A percentile compares a stretch with the other conserved stretches of the same genome.
Evolutionary conservation across 495 filamentous ascomycete genomes (phyloP).

Genomic region (Aspergillus diversus): DNA sequence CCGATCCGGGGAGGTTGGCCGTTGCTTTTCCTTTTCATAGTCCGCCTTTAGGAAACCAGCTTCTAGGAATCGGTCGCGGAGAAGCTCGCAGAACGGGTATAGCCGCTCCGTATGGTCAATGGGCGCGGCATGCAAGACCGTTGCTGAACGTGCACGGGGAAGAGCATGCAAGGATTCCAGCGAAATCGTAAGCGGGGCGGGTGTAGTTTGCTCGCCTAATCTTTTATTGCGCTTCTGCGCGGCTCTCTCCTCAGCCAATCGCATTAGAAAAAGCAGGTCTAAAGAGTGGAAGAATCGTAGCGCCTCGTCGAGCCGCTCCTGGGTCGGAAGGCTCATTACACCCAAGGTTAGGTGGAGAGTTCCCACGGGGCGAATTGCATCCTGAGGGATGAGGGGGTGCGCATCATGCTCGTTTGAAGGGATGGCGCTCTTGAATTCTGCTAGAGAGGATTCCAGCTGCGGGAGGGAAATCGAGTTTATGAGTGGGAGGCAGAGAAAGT

Average conservation of each 20-base stretch:
- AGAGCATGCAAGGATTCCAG: constrained; percentile 43
- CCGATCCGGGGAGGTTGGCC: constrained; percentile 4
- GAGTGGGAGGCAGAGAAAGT: constrained; percentile 87
- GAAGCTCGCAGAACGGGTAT: constrained; percentile 61
- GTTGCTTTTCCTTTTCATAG: constrained; percentile 17
- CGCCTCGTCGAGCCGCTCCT: constrained; percentile 61
- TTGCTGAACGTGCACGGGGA: constrained; percentile 40
- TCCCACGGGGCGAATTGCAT: constrained; percentile 74
- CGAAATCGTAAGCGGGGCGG: constrained; percentile 34
- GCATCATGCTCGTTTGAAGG: constrained; percentile 16
- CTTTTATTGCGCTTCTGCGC: not conserved
- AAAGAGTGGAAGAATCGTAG: constrained; percentile 56
- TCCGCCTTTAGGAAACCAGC: constrained; percentile 66
- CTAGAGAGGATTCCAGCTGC: constrained; percentile 64
- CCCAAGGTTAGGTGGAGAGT: constrained; percentile 86
- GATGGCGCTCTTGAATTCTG: constrained; percentile 62
- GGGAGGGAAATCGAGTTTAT: constrained; percentile 62
- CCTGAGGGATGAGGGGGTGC: constrained; percentile 47
- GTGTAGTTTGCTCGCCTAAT: constrained; percentile 1
- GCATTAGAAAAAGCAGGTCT: constrained; percentile 55
- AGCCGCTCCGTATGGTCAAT: constrained; percentile 60
- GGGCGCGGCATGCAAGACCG: constrained; percentile 59
- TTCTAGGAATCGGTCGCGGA: constrained; percentile 63
- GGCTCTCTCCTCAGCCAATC: constrained; percentile 26
- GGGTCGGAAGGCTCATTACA: constrained; percentile 74